Percentiles rank a stretch among this genome's conserved stretches.
Conservation (phyloP, 352 stramenopile species). For the Phytophthora pistaciae region DNA sequence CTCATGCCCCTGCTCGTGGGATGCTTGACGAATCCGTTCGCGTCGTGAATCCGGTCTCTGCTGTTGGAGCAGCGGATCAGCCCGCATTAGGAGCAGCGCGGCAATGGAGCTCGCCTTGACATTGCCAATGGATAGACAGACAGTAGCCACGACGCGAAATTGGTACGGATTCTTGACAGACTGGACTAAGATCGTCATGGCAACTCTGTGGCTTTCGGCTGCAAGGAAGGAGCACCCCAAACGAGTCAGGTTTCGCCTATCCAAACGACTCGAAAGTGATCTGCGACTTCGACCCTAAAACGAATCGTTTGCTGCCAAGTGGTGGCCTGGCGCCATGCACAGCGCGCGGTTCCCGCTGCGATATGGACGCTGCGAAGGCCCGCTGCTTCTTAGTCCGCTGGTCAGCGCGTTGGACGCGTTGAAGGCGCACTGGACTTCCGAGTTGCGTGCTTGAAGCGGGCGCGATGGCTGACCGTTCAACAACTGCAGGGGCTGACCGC, state of each 20-base stretch:
- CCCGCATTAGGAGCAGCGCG: not conserved
- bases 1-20: no score
- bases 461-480: slow-evolving; percentile 18
- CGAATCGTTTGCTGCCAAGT: not conserved
- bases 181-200: not conserved
- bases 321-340: not conserved
- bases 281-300: not conserved
- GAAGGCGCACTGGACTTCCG: slow-evolving; percentile 8
- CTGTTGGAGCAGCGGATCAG: not conserved
- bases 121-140: no score
- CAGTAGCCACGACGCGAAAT: not conserved
- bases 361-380: not conserved
- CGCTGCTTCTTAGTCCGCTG: slow-evolving; percentile 13
- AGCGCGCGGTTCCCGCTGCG: not conserved
- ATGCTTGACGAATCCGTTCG: not conserved
- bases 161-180: not conserved
- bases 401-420: slow-evolving; percentile 16
- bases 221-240: not conserved
- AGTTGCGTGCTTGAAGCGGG: slow-evolving; percentile 18
- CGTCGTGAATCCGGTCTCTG: not conserved
- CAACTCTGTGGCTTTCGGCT: not conserved
- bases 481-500: not conserved
- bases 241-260: not conserved
- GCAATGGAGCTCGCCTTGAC: not conserved
- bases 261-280: not conserved